A percentile compares a stretch with the other conserved stretches of the same genome.
phyloP scores from a whole-genome alignment of 805 yeast genomes.

The Teunomyces cretensis region DNA sequence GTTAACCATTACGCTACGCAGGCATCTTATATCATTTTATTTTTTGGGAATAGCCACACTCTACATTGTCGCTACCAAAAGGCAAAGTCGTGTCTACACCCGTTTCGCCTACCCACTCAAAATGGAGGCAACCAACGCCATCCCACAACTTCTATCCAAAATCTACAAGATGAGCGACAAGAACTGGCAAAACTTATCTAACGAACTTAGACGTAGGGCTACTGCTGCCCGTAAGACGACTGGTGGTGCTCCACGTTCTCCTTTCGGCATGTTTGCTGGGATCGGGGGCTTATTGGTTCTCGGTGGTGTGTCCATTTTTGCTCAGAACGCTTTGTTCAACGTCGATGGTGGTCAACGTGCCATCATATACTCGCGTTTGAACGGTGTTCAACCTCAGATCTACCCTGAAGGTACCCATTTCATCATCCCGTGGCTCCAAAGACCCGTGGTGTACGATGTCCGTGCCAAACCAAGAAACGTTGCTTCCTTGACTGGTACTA shows the following conservation, averaged over 20 bases:
- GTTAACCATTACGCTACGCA: constrained; percentile 67
- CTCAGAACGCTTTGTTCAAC: constrained; percentile 46
- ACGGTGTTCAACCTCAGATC: constrained; percentile 80
- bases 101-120: neutral
- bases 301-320: constrained; percentile 41
- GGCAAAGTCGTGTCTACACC: neutral
- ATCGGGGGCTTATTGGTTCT: constrained; percentile 40
- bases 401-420: constrained; percentile 95
- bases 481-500: constrained; percentile 94
- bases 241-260: constrained; percentile 33
- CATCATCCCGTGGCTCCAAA: constrained; percentile 91
- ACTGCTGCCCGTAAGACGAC: constrained; percentile 25
- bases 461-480: constrained; percentile 97
- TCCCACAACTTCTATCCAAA: neutral
- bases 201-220: constrained; percentile 43
- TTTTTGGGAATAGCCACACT: neutral
- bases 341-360: constrained; percentile 99
- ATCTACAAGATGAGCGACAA: constrained; percentile 35
- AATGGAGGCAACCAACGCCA: neutral
- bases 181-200: constrained; percentile 41
- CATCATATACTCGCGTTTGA: constrained; percentile 82
- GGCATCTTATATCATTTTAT: constrained; percentile 23
- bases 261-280: constrained; percentile 41
- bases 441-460: constrained; percentile 89
- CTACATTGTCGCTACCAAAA: no score